Base-by-base conservation (phyloP, 2,329 filamentous ascomycete species). In the Colletotrichum sp. region DNA sequence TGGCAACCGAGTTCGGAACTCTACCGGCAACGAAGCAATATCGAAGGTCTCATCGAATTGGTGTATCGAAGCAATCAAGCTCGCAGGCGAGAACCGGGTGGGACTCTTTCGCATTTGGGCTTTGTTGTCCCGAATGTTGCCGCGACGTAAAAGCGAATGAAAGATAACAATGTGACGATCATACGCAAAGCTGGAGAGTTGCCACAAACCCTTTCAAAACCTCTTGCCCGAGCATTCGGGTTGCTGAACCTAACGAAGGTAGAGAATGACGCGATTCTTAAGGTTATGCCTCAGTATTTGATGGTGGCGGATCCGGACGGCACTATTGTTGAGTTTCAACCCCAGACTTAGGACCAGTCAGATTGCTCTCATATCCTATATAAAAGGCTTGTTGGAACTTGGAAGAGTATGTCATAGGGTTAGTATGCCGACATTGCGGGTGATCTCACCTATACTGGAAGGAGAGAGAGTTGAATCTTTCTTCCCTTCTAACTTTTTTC, bases 51-150 rank as follows among this genome's bases (percentile, higher is more conserved):
- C 39, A 65, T 85, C 2, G 83, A 85, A 78, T 77, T 86, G 10
- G 69, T 83, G 8, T 72, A 80, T 55, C 74, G 81, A 44, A 77
- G 78, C 36, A 77, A 79, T 30, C 75, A 77, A 2, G 75, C 77
- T 30, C 71, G 77, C 15, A 75, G 71, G 9, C 64, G 72, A 3
- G 68, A 79, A 28, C 71, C 57, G 10, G 75, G 80, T 6, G 83
- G 81, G 74, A 83, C 82, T 2, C 82, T 85, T 49, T 79, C 80
- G 13, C 82, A 86, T 75, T 74, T 86, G 13, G 84, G 84, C n/a
- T 8, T 78, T 86, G 16, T 79, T 85, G 13, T 84, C 9, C 83
- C 81, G 1, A 81, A 84, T 72, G 71, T 84, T 7, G 60, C 76
- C 21, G 80, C 79, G 3, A 78, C 81, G 15, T 8, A 59, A 2